phyloP scores from a whole-genome alignment of 2,329 filamentous ascomycete species.

The Exophiala spinifera region DNA sequence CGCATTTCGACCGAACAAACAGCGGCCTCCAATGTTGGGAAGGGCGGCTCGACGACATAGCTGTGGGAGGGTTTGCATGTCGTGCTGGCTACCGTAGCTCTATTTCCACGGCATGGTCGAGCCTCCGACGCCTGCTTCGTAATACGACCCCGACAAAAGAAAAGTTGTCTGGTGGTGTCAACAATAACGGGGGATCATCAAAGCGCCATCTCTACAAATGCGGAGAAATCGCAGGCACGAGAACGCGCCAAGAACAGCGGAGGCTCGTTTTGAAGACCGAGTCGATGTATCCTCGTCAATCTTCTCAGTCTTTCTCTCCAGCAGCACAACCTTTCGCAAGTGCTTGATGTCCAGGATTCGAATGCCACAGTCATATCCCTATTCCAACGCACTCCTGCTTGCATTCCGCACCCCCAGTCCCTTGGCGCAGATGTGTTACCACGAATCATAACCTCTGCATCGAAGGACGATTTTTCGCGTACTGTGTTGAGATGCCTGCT shows the following conservation, averaged over 20 bases:
- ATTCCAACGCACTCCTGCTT: too few relatives aligned
- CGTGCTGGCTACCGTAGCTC: not conserved
- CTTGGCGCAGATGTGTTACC: not conserved
- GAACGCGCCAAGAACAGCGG: not conserved
- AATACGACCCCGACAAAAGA: not conserved
- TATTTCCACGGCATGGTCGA: not conserved
- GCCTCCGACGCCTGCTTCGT: not conserved
- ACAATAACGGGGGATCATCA: not conserved
- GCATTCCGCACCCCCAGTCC: too few relatives aligned
- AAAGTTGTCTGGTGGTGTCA: not conserved
- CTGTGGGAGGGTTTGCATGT: not conserved
- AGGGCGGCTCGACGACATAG: not conserved
- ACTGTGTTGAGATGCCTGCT: slow-evolving; percentile 46
- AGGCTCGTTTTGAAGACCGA: not conserved
- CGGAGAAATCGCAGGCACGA: not conserved
- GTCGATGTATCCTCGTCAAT: too few relatives aligned
- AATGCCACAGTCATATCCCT: too few relatives aligned
- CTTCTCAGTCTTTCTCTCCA: too few relatives aligned
- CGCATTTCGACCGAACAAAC: not conserved
- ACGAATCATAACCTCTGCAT: not conserved
- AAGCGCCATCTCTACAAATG: not conserved
- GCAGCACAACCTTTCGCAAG: too few relatives aligned
- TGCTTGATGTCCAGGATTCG: too few relatives aligned
- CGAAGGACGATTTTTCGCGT: not conserved
- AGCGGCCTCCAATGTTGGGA: not conserved